These are phyloP conservation scores for Jasminum sambac DNA, from an alignment of 257 asterid species.

Conservation along the genomic window DNA sequence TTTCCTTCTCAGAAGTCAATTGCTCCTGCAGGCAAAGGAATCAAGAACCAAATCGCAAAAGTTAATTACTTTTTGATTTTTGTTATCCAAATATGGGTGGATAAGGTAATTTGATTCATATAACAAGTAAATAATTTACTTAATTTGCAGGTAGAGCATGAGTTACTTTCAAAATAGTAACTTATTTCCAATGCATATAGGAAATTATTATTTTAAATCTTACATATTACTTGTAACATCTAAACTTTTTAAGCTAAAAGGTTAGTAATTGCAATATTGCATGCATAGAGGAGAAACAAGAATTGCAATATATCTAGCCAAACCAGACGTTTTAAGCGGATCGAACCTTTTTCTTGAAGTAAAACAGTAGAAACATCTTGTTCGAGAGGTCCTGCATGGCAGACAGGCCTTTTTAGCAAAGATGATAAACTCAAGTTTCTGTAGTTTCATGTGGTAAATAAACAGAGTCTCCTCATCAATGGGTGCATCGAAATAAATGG, in stretches of 20 bases:
- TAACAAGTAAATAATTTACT: neutral
- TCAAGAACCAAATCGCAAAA: neutral
- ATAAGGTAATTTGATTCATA: neutral
- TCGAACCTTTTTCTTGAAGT: constrained; percentile 78
- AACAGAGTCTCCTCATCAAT: neutral
- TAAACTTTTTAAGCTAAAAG: neutral
- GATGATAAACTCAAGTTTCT: constrained; percentile 2
- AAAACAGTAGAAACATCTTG: constrained; percentile 78
- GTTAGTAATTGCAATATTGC: neutral
- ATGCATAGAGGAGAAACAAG: neutral
- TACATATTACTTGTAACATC: neutral
- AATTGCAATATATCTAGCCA: neutral
- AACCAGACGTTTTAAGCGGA: neutral
- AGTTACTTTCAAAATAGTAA: neutral
- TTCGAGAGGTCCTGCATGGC: constrained; percentile 86
- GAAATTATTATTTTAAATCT: no score
- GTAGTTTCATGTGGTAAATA: neutral
- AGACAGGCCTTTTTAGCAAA: constrained; percentile 23
- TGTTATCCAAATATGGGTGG: neutral
- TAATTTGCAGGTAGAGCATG: neutral
- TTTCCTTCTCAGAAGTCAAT: constrained; percentile 35
- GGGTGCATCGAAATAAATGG: neutral
- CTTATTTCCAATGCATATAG: neutral
- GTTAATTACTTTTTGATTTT: neutral
- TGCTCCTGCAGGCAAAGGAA: constrained; percentile 45